Conservation (phyloP, 2,329 filamentous ascomycete genomes). For the Drechslerella coelobrocha region DNA sequence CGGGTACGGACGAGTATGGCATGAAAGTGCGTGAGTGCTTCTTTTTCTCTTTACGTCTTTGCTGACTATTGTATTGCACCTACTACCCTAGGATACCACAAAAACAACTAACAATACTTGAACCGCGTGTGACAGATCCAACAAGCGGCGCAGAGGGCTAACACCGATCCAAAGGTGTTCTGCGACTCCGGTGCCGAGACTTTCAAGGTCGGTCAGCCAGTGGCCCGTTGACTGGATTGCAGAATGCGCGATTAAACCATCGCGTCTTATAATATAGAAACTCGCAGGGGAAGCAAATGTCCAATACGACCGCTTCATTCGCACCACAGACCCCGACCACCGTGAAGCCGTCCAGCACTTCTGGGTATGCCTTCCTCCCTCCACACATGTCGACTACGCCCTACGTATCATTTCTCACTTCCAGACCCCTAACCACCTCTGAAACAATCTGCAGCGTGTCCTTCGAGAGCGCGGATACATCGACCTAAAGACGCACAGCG, state of each 20-base stretch:
- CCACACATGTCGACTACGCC: constrained; percentile 37
- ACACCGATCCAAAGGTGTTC: constrained; percentile 77
- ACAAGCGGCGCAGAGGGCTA: constrained; percentile 72
- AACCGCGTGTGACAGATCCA: constrained; percentile 70
- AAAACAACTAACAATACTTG: too few species aligned
- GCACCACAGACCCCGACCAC: constrained; percentile 85
- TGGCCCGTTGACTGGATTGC: too few species aligned
- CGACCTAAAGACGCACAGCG: constrained; percentile 84
- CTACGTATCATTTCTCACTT: not conserved
- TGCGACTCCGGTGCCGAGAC: constrained; percentile 83
- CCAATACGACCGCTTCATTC: constrained; percentile 83
- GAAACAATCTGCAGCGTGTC: constrained; percentile 60
- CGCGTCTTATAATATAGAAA: constrained; percentile 58
- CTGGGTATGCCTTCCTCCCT: constrained; percentile 66
- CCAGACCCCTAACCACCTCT: too few species aligned
- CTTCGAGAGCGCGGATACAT: constrained; percentile 77
- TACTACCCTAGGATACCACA: too few species aligned
- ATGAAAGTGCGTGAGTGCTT: constrained; percentile 70
- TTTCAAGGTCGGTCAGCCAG: constrained; percentile 68
- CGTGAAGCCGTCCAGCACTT: constrained; percentile 85
- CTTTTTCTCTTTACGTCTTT: not conserved
- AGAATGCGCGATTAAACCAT: not conserved
- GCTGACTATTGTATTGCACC: too few species aligned
- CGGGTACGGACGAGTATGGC: constrained; percentile 95
- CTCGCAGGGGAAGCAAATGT: constrained; percentile 75